Conservation (phyloP, 2,329 filamentous ascomycete genomes). For the Trichoderma sp. region DNA sequence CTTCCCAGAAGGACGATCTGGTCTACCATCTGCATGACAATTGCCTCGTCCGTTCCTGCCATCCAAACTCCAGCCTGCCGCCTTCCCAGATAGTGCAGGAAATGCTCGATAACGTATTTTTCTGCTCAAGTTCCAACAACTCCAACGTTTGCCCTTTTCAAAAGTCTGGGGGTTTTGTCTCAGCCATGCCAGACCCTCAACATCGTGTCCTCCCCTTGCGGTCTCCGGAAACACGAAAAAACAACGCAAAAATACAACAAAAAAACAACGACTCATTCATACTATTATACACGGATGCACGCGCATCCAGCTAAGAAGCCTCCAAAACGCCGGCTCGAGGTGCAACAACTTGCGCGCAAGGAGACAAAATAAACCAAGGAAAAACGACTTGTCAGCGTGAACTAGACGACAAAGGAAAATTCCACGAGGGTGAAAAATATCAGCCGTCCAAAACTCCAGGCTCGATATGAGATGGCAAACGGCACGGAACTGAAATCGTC, state of each 20-base stretch:
- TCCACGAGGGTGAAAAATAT: constrained; percentile 10
- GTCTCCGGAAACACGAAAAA: neutral
- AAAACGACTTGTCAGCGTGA: constrained; percentile 6
- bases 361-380: neutral
- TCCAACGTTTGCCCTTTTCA: constrained; percentile 7
- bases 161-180: constrained; percentile 4
- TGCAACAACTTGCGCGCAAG: constrained; percentile 8
- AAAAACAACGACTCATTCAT: neutral
- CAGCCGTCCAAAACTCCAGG: constrained; percentile 22
- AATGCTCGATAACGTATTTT: constrained; percentile 17
- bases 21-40: constrained; percentile 16
- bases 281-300: constrained; percentile 21
- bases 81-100: constrained; percentile 14
- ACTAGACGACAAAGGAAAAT: constrained; percentile 7
- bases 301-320: constrained; percentile 9
- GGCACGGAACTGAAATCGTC: constrained; percentile 15
- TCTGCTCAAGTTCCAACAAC: constrained; percentile 15
- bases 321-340: constrained; percentile 21
- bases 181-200: neutral
- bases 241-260: neutral
- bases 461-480: constrained; percentile 18
- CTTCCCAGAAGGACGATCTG: constrained; percentile 19
- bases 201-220: neutral
- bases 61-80: constrained; percentile 19
- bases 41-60: constrained; percentile 18